Evolutionary conservation across 225 moss, liverwort and hornwort genomes (phyloP).

Genomic region (Thuidium tamariscinum): DNA sequence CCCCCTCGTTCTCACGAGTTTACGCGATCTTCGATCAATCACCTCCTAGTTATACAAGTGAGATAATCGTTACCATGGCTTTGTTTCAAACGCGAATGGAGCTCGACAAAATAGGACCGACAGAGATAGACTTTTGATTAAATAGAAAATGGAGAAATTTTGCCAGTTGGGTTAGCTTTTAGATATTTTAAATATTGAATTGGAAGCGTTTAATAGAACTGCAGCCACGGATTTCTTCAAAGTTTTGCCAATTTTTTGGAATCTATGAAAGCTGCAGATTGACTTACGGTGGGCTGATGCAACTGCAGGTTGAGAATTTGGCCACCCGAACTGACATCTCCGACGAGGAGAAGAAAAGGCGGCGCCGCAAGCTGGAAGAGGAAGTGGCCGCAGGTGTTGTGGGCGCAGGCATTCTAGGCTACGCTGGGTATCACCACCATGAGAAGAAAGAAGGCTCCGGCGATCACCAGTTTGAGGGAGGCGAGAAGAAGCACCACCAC

Average conservation of each 20-base stretch:
- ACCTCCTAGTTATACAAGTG: not conserved
- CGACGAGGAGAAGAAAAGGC: not conserved
- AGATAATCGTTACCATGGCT: too few species aligned
- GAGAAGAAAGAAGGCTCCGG: not conserved
- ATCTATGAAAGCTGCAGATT: not conserved
- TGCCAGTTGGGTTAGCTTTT: not conserved
- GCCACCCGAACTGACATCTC: not conserved
- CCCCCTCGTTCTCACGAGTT: too few species aligned
- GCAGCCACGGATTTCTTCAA: not conserved
- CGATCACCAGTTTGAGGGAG: not conserved
- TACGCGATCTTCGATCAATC: not conserved
- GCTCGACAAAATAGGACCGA: not conserved
- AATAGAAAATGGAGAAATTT: not conserved
- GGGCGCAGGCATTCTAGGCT: not conserved
- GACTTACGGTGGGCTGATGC: not conserved
- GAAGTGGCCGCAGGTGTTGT: not conserved
- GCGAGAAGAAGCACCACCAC: not conserved
- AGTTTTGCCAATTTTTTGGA: not conserved
- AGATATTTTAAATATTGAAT: not conserved
- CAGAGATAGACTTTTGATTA: not conserved
- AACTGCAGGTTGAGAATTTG: not conserved
- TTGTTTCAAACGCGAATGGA: not conserved
- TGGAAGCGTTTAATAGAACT: not conserved
- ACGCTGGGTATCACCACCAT: not conserved
- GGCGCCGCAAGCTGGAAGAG: not conserved